Percentiles rank a stretch among this genome's conserved stretches.
Conservation (phyloP, 2,329 filamentous ascomycete species). For the Rutstroemia sp. region DNA sequence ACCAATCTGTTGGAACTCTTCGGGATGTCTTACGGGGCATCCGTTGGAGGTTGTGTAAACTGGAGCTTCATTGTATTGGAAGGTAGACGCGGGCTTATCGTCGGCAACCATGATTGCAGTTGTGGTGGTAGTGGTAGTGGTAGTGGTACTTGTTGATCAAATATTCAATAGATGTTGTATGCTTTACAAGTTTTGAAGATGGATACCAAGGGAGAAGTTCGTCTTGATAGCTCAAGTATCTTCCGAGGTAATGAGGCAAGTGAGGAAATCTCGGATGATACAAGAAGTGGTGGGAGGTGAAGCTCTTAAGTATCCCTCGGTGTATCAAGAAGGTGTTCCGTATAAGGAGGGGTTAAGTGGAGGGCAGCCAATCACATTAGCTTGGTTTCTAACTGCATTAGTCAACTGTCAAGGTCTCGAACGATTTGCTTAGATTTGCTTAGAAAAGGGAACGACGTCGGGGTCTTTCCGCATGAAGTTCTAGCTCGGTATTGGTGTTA, state of each 20-base stretch:
- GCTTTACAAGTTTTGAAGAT: background rate
- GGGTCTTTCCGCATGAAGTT: background rate
- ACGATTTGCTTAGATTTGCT: background rate
- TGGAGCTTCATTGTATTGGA: constrained; percentile 50
- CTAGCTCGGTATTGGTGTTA: background rate
- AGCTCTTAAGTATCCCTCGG: background rate
- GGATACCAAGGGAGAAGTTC: background rate
- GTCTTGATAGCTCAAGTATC: no score
- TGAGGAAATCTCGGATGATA: background rate
- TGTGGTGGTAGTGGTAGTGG: background rate
- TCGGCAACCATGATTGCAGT: constrained; percentile 36
- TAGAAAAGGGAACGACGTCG: background rate
- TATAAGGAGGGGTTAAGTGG: background rate
- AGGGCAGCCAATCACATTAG: constrained; percentile 7
- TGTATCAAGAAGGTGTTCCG: no score
- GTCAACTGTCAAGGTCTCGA: constrained; percentile 9
- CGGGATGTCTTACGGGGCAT: constrained; percentile 46
- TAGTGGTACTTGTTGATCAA: background rate
- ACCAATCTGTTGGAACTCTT: constrained; percentile 46
- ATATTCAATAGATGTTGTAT: background rate
- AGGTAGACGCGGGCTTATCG: constrained; percentile 38
- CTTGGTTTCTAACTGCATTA: constrained; percentile 7
- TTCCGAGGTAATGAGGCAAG: background rate
- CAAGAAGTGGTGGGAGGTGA: background rate
- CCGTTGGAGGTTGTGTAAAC: constrained; percentile 55